A percentile compares a stretch with the other conserved stretches of the same genome.
Conservation (phyloP, 345 rosid genomes). For the Eucalyptus curtisii region DNA sequence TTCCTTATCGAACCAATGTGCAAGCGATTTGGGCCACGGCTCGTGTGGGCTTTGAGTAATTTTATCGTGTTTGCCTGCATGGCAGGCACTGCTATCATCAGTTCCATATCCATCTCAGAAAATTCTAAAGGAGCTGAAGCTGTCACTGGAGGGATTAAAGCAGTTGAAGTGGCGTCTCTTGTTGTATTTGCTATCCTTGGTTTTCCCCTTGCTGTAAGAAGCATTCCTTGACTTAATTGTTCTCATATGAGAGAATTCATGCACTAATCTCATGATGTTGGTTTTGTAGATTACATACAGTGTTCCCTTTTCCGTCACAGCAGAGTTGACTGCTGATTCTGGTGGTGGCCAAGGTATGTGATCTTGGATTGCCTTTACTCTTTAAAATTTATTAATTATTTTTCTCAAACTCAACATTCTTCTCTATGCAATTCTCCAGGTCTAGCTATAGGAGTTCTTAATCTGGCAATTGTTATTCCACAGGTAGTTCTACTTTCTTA, state of each 20-base stretch:
- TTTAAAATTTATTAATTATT: not conserved
- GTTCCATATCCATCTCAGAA: conserved; percentile 46
- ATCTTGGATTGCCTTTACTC: not conserved
- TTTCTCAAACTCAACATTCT: not conserved
- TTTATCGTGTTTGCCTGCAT: conserved; percentile 78
- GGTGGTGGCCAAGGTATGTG: conserved; percentile 91
- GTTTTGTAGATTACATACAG: conserved; percentile 73
- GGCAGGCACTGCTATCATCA: conserved; percentile 74
- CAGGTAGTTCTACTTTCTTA: conserved; percentile 29
- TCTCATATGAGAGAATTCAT: not conserved
- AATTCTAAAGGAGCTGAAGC: conserved; percentile 46
- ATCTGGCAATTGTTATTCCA: conserved; percentile 89
- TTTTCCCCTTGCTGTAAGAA: conserved; percentile 91
- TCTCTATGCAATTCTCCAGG: conserved; percentile 32
- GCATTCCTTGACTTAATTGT: not conserved
- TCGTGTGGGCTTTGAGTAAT: conserved; percentile 92
- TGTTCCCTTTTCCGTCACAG: conserved; percentile 90
- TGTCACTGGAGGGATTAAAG: conserved; percentile 39
- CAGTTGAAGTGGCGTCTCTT: conserved; percentile 61
- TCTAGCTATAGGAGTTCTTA: conserved; percentile 89
- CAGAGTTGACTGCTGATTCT: conserved; percentile 90
- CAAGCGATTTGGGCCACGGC: conserved; percentile 60
- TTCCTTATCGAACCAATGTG: conserved; percentile 90
- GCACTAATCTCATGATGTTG: not conserved
- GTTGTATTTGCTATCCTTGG: conserved; percentile 86